Evolutionary conservation across 345 rosid genomes (phyloP).

Genomic region (Gossypium thurberi): DNA sequence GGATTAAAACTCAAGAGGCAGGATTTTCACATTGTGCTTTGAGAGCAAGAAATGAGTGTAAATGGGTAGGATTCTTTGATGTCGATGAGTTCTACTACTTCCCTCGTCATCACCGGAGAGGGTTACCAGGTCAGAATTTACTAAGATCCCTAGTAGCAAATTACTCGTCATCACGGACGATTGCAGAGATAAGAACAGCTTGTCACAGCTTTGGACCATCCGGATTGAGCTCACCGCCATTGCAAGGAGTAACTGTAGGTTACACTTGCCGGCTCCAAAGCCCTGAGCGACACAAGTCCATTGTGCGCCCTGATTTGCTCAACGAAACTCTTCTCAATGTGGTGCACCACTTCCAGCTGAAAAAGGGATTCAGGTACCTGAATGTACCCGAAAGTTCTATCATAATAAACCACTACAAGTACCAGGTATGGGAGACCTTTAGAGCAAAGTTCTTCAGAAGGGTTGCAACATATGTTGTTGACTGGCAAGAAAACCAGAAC

Average conservation of each 20-base stretch:
- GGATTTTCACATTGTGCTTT: conserved; percentile 92
- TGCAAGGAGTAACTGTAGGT: conserved; percentile 71
- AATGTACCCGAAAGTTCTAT: conserved; percentile 63
- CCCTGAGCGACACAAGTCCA: conserved; percentile 89
- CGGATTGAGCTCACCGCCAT: conserved; percentile 63
- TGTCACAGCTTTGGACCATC: conserved; percentile 97
- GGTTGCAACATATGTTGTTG: conserved; percentile 88
- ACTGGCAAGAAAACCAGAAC: conserved; percentile 89
- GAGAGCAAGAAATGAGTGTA: conserved; percentile 68
- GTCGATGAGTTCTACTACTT: conserved; percentile 95
- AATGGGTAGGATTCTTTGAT: conserved; percentile 92
- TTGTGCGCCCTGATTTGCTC: conserved; percentile 56
- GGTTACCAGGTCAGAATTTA: conserved; percentile 47
- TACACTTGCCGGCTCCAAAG: conserved; percentile 83
- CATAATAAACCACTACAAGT: conserved; percentile 86
- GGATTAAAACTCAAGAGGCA: conserved; percentile 97
- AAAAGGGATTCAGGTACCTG: conserved; percentile 46
- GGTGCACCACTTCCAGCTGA: conserved; percentile 79
- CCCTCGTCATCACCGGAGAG: conserved; percentile 33
- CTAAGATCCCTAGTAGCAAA: conserved; percentile 55
- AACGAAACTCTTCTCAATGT: conserved; percentile 66
- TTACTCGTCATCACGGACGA: conserved; percentile 43
- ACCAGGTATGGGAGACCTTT: conserved; percentile 93
- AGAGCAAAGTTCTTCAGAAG: conserved; percentile 85
- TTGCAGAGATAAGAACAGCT: conserved; percentile 74